phyloP scores from a whole-genome alignment of 2,329 filamentous ascomycete species.

The Alternaria brassicicola region DNA sequence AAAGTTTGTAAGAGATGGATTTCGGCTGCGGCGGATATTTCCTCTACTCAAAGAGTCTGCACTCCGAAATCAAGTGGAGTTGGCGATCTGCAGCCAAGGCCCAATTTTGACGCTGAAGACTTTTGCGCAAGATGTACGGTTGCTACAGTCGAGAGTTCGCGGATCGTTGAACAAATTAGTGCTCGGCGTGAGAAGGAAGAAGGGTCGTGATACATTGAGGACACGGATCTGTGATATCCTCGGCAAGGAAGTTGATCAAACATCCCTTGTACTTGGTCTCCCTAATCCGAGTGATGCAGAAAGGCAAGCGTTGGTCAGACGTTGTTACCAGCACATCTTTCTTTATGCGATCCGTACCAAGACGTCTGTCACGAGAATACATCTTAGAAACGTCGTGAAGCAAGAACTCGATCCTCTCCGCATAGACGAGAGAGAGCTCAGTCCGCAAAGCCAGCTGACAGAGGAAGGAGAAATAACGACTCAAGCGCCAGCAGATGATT shows the following conservation, averaged over 20 bases:
- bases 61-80: not conserved
- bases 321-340: conserved; percentile 7
- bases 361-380: too few species aligned
- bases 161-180: not conserved
- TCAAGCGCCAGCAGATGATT: not conserved
- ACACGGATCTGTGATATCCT: not conserved
- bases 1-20: not conserved
- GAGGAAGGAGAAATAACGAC: not conserved
- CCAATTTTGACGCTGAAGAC: conserved; percentile 5
- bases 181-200: not conserved
- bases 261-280: not conserved
- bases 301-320: not conserved
- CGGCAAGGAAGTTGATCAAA: not conserved
- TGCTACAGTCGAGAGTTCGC: not conserved
- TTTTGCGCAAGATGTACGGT: conserved; percentile 2
- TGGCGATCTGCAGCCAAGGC: not conserved
- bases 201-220: not conserved
- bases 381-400: too few species aligned
- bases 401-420: not conserved
- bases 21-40: not conserved
- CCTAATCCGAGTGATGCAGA: not conserved
- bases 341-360: conserved; percentile 3
- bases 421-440: too few species aligned
- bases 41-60: not conserved
- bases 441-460: too few species aligned